Percentiles rank a stretch among this genome's conserved stretches.
Evolutionary conservation across 371 early-diverging fungal genomes (phyloP).

Genomic region (Mucor circinelloides): DNA sequence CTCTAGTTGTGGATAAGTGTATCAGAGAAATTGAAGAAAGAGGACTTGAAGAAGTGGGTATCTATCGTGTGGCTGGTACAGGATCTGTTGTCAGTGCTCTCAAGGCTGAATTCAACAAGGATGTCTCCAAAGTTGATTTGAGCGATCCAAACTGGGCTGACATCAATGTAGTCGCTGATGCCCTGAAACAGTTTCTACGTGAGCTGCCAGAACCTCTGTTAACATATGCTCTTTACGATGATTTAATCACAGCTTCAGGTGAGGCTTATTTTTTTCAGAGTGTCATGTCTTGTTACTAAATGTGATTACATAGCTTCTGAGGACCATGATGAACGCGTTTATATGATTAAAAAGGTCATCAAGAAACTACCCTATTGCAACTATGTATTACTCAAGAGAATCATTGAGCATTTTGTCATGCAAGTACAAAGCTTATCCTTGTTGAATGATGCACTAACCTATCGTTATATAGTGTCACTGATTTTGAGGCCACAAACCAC

Average conservation of each 20-base stretch:
- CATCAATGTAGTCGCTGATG: slow-evolving; percentile 88
- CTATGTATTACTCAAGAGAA: slow-evolving; percentile 68
- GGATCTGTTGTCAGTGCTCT: slow-evolving; percentile 68
- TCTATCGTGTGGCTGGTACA: slow-evolving; percentile 81
- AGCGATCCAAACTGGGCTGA: slow-evolving; percentile 72
- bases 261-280: slow-evolving; percentile 10
- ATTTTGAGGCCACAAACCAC: slow-evolving; percentile 81
- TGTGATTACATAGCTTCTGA: slow-evolving; percentile 52
- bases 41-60: slow-evolving; percentile 84
- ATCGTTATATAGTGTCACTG: slow-evolving; percentile 63
- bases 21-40: slow-evolving; percentile 77
- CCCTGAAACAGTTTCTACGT: slow-evolving; percentile 91
- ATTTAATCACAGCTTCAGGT: slow-evolving; percentile 85
- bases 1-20: slow-evolving; percentile 71
- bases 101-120: slow-evolving; percentile 61
- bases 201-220: slow-evolving; percentile 93
- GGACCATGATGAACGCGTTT: slow-evolving; percentile 79
- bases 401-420: slow-evolving; percentile 80
- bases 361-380: slow-evolving; percentile 71
- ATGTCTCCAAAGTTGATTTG: slow-evolving; percentile 60
- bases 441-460: background rate
- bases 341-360: slow-evolving; percentile 75
- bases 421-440: slow-evolving; percentile 25
- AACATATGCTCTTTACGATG: slow-evolving; percentile 79
- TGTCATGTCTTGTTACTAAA: background rate